Percentiles rank a stretch among this genome's conserved stretches.
Conservation (phyloP, 768 basidiomycete genomes). For the Ephemerocybe angulata region DNA sequence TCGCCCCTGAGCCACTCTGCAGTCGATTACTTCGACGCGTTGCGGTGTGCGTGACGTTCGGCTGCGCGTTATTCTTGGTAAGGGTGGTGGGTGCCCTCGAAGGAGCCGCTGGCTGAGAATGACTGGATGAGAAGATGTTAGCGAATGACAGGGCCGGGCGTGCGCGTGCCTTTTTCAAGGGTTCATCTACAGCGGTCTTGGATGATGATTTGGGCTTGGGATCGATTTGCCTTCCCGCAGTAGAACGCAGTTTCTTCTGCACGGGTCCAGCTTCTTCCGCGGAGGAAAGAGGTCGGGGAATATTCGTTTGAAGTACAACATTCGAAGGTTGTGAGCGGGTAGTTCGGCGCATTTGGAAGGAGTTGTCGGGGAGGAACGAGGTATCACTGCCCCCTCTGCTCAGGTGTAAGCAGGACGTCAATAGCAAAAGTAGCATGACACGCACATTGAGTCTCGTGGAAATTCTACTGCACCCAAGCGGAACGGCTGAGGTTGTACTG, state of each 20-base stretch:
- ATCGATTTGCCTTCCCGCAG: constrained; percentile 47
- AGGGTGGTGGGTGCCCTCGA: constrained; percentile 51
- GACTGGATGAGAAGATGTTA: constrained; percentile 85
- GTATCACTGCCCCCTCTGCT: constrained; percentile 57
- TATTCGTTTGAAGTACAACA: constrained; percentile 42
- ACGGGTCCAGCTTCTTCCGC: constrained; percentile 80
- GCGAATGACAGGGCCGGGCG: constrained; percentile 83
- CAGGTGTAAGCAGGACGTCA: constrained; percentile 1
- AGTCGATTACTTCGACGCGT: constrained; percentile 75
- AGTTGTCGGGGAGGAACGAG: constrained; percentile 44
- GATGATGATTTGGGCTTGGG: constrained; percentile 51
- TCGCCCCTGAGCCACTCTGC: constrained; percentile 52
- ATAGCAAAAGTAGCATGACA: constrained; percentile 3
- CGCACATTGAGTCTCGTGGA: constrained; percentile 65
- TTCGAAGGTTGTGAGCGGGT: constrained; percentile 41
- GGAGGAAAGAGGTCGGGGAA: constrained; percentile 71
- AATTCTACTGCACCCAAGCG: constrained; percentile 42
- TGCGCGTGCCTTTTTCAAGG: constrained; percentile 87
- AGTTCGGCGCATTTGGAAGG: constrained; percentile 50
- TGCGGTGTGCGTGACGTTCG: constrained; percentile 38
- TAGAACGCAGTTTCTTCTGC: constrained; percentile 70
- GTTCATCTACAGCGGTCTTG: constrained; percentile 64
- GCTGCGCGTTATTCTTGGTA: constrained; percentile 50
- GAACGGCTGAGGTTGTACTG: constrained; percentile 49
- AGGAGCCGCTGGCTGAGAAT: constrained; percentile 69